Conservation (phyloP, 2,329 filamentous ascomycete genomes). For the Penicillium sp. region DNA sequence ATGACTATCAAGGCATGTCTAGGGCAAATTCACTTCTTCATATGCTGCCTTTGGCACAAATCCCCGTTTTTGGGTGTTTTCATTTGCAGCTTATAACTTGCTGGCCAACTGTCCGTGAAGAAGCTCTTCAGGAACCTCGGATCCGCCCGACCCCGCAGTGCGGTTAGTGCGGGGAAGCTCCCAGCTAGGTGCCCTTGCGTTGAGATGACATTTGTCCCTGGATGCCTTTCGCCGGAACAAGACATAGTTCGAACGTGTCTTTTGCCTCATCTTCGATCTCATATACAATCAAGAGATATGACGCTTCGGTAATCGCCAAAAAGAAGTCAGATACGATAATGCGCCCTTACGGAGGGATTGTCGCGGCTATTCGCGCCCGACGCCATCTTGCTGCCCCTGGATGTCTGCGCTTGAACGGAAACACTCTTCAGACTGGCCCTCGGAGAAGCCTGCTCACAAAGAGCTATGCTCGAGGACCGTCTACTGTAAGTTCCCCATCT, state of each 20-base stretch:
- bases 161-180: conserved; percentile 14
- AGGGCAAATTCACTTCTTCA: too few relatives aligned
- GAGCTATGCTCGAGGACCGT: conserved; percentile 29
- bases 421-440: background rate
- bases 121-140: conserved; percentile 7
- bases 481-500: conserved; percentile 14
- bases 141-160: conserved; percentile 8
- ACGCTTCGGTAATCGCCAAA: conserved; percentile 2
- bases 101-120: background rate
- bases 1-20: too few relatives aligned
- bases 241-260: background rate
- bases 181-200: background rate
- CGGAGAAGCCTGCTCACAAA: conserved; percentile 22
- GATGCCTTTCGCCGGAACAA: too few relatives aligned
- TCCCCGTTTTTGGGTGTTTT: too few relatives aligned
- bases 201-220: background rate
- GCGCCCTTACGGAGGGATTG: conserved; percentile 10
- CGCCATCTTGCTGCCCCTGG: background rate
- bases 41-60: too few relatives aligned
- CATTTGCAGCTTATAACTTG: too few relatives aligned
- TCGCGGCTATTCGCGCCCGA: conserved; percentile 6
- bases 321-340: conserved; percentile 13
- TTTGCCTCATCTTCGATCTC: background rate
- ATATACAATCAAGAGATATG: conserved; percentile 5
- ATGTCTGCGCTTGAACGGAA: background rate